Conservation (phyloP, 2,329 filamentous ascomycete genomes). For the Fusarium neocosmosporiellum region DNA sequence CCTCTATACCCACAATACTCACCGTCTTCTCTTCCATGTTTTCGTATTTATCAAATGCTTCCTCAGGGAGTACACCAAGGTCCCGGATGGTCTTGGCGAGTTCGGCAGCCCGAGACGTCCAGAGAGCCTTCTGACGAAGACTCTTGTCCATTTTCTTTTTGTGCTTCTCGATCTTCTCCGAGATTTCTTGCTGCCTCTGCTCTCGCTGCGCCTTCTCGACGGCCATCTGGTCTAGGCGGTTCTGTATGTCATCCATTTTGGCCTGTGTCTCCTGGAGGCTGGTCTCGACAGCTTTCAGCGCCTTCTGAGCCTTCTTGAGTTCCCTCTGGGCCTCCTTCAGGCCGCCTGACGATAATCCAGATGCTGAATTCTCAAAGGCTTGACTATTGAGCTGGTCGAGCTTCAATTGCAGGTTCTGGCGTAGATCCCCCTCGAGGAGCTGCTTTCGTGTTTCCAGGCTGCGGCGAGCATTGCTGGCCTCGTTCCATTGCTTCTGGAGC, state of each 20-base stretch:
- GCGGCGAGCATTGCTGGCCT: constrained; percentile 77
- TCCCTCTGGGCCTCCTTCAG: constrained; percentile 84
- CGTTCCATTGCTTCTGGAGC: constrained; percentile 80
- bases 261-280: constrained; percentile 81
- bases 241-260: constrained; percentile 68
- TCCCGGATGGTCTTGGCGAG: constrained; percentile 91
- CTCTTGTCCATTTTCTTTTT: constrained; percentile 93
- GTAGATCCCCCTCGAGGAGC: constrained; percentile 85
- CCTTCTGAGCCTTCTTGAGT: constrained; percentile 79
- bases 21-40: constrained; percentile 83
- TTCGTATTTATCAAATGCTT: constrained; percentile 92
- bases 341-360: constrained; percentile 70
- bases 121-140: constrained; percentile 85
- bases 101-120: constrained; percentile 81
- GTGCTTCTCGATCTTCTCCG: constrained; percentile 82
- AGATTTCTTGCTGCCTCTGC: constrained; percentile 79
- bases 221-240: constrained; percentile 67
- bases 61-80: constrained; percentile 91
- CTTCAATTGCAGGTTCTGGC: constrained; percentile 88
- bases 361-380: constrained; percentile 73
- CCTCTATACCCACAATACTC: constrained; percentile 45
- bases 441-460: constrained; percentile 85
- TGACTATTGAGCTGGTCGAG: constrained; percentile 86
- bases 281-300: constrained; percentile 72
- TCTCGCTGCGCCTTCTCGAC: constrained; percentile 71